phyloP scores from a whole-genome alignment of 805 yeast species.

The Saturnispora gosingensis region DNA sequence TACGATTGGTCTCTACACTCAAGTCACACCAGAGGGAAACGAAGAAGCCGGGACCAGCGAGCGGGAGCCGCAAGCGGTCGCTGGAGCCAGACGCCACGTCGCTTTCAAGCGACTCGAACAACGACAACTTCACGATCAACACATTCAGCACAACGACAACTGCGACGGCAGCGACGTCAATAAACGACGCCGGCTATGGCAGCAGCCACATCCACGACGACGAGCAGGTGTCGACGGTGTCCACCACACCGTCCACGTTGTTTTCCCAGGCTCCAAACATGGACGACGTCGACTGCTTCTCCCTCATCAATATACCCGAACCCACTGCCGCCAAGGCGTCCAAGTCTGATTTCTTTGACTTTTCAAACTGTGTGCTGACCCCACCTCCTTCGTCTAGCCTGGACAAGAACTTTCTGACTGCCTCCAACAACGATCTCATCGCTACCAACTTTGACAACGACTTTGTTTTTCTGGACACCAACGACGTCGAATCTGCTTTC shows the following conservation, averaged over 20 bases:
- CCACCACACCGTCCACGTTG: slow-evolving; percentile 19
- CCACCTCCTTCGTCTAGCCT: background rate
- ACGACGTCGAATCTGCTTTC: background rate
- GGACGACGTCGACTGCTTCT: slow-evolving; percentile 5
- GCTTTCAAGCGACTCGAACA: background rate
- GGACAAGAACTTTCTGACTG: background rate
- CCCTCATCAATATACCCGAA: slow-evolving; percentile 5
- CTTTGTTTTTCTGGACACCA: background rate
- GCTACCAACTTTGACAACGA: background rate
- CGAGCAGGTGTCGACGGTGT: slow-evolving; percentile 21
- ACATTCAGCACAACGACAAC: background rate
- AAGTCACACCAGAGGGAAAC: background rate
- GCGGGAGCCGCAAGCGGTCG: background rate
- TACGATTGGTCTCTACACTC: slow-evolving; percentile 35
- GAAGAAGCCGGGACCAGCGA: background rate
- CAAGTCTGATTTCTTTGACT: slow-evolving; percentile 1
- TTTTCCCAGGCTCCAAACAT: slow-evolving; percentile 11
- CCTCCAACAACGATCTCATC: background rate
- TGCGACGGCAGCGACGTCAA: background rate
- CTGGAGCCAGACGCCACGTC: slow-evolving; percentile 5
- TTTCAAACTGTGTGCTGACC: background rate
- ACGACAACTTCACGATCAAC: background rate
- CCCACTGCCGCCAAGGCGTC: background rate
- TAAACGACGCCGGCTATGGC: slow-evolving; percentile 23
- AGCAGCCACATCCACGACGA: slow-evolving; percentile 22